Conservation (phyloP, 805 yeast genomes). For the Kodamaea nitidulidarum region DNA sequence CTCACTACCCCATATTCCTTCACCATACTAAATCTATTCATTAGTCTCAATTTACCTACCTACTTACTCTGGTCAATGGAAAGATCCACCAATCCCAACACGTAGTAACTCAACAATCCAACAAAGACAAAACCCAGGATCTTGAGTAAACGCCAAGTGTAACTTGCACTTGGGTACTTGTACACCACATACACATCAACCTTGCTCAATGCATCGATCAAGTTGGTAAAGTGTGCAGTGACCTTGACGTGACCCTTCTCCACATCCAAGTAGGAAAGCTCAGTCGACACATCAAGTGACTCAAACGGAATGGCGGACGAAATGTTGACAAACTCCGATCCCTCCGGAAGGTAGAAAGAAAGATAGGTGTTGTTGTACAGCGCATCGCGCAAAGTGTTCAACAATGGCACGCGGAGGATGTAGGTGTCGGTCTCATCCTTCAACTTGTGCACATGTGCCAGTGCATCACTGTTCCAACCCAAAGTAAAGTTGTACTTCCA, state of each 20-base stretch:
- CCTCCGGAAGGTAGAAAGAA: constrained; percentile 80
- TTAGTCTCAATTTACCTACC: neutral
- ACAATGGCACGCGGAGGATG: constrained; percentile 61
- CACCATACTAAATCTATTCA: too few relatives aligned
- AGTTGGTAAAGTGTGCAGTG: constrained; percentile 52
- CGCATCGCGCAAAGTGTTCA: constrained; percentile 70
- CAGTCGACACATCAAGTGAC: constrained; percentile 27
- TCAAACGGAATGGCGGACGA: constrained; percentile 50
- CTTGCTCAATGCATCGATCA: constrained; percentile 64
- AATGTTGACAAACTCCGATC: constrained; percentile 57
- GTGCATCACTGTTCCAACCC: constrained; percentile 78
- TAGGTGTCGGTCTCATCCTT: constrained; percentile 43
- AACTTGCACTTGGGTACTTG: constrained; percentile 49
- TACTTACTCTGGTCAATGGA: constrained; percentile 12
- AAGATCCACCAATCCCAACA: constrained; percentile 34
- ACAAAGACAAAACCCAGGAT: constrained; percentile 59
- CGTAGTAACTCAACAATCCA: constrained; percentile 54
- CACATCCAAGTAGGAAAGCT: constrained; percentile 67
- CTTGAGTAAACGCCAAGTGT: constrained; percentile 61
- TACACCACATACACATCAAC: constrained; percentile 60
- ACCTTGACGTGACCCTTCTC: constrained; percentile 74
- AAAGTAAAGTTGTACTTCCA: constrained; percentile 94
- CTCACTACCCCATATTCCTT: neutral
- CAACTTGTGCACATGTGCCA: constrained; percentile 46
- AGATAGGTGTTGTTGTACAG: constrained; percentile 59